These are phyloP conservation scores for Ilex asprella DNA, from an alignment of 257 asterid species.

Conservation along the genomic window DNA sequence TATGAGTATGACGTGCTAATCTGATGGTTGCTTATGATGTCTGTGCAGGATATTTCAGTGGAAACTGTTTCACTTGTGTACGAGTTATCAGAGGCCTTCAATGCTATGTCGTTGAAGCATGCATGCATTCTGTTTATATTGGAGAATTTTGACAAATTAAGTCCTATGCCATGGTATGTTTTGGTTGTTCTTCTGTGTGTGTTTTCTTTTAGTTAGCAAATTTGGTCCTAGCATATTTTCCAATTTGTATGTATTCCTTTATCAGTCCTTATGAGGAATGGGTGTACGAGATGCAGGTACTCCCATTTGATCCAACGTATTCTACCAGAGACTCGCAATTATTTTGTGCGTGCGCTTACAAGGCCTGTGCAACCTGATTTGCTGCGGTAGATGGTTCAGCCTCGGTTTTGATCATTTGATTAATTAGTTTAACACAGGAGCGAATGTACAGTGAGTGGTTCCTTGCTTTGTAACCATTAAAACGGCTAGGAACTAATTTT, in stretches of 20 bases:
- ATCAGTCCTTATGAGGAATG: background rate
- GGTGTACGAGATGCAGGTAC: slow-evolving; percentile 45
- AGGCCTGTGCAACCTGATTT: slow-evolving; percentile 32
- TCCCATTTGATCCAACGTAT: slow-evolving; percentile 60
- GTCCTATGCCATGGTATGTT: slow-evolving; percentile 60
- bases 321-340: slow-evolving; percentile 71
- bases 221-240: background rate
- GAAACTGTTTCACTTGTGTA: slow-evolving; percentile 83
- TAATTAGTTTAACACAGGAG: slow-evolving; percentile 26
- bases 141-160: slow-evolving; percentile 63
- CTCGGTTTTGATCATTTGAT: slow-evolving; percentile 40
- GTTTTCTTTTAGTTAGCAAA: background rate
- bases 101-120: slow-evolving; percentile 67
- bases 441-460: slow-evolving; percentile 43
- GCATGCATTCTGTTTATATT: slow-evolving; percentile 77
- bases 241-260: background rate
- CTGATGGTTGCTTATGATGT: background rate
- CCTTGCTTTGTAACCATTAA: slow-evolving; percentile 10
- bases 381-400: slow-evolving; percentile 30
- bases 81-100: slow-evolving; percentile 88
- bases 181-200: background rate
- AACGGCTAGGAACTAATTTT: slow-evolving; percentile 20
- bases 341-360: slow-evolving; percentile 60
- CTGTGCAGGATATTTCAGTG: slow-evolving; percentile 66
- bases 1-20: background rate